Base-by-base conservation (phyloP, 495 filamentous ascomycete genomes). In the Annulohypoxylon maeteangense region DNA sequence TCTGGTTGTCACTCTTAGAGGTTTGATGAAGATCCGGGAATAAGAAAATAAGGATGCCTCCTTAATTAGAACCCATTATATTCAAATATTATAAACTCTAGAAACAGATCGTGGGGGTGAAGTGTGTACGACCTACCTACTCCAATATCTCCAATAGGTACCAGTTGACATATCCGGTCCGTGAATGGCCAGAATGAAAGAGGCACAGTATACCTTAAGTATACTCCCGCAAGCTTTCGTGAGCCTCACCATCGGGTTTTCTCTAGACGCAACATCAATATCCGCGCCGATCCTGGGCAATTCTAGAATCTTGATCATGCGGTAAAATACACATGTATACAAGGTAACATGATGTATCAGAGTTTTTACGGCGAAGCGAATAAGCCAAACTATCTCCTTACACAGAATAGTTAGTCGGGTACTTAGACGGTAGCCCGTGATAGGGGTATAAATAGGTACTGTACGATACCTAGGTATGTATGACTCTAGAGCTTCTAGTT, bases 351-450 rank as follows among this genome's bases (percentile, higher is more conserved):
- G 40, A 57, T 53, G 51, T 60, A 23, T 61, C 53, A 64, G 69
- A 65, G 55, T 60, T 68, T 72, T 72, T 55, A 54, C 53, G 42
- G 67, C 63, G 59, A 60, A 61, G 42, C 45, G 27, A 67, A 67
- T 44, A 22, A 42, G 54, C 23, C 48, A 20, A 40, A n/a, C 42
- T 58, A 58, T 50, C 42, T 44, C 40, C 42, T 2, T 64, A 42
- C 31, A 10, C 22, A 36, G 55, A 42, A 42, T 44, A 58, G 34
- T 58, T 12, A n/a, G 23, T 22, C 48, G 22, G 31, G 27, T 47
- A 60, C 23, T 4, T 11, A 22, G 40, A 6, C 10, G n/a, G n/a
- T n/a, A n/a, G n/a, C n/a, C n/a, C n/a, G n/a, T n/a, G 10, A 36
- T 36, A 11, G 5, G 32, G 10, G 32, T 36, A 36, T 10, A 29